Conservation (phyloP, 208 protist genomes). For the Hexamita inflata region DNA sequence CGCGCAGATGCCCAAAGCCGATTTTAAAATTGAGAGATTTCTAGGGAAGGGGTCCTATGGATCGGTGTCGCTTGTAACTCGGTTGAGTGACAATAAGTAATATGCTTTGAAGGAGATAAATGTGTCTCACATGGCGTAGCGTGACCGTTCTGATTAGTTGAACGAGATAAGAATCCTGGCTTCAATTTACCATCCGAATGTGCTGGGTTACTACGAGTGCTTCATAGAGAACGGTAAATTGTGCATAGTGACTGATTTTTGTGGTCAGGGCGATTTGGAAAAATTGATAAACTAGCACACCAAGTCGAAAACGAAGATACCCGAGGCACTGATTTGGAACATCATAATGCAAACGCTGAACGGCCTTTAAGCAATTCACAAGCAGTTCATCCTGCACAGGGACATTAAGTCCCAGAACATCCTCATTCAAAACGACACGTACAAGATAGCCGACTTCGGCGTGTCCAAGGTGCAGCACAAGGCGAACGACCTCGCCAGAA, state of each 20-base stretch:
- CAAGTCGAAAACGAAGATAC: not conserved
- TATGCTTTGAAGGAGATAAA: constrained; percentile 22
- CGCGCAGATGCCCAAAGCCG: not conserved
- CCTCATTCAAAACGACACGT: constrained; percentile 10
- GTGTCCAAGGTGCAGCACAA: constrained; percentile 42
- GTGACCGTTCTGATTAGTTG: not conserved
- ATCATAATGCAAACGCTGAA: constrained; percentile 1
- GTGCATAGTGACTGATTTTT: constrained; percentile 9
- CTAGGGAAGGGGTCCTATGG: constrained; percentile 19
- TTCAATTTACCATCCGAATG: not conserved
- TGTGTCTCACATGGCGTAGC: not conserved
- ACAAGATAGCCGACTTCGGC: constrained; percentile 38
- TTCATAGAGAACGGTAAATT: not conserved
- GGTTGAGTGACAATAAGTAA: not conserved
- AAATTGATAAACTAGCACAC: not conserved
- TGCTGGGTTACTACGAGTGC: not conserved
- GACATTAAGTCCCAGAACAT: constrained; percentile 27
- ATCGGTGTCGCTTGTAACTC: not conserved
- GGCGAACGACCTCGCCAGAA: constrained; percentile 41
- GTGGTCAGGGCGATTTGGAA: not conserved
- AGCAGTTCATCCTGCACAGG: not conserved
- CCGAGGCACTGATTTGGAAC: constrained; percentile 29
- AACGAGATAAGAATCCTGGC: constrained; percentile 1
- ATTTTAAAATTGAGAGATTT: not conserved
- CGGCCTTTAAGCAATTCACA: not conserved